phyloP scores from a whole-genome alignment of 805 yeast genomes.

The Starmerella floris region DNA sequence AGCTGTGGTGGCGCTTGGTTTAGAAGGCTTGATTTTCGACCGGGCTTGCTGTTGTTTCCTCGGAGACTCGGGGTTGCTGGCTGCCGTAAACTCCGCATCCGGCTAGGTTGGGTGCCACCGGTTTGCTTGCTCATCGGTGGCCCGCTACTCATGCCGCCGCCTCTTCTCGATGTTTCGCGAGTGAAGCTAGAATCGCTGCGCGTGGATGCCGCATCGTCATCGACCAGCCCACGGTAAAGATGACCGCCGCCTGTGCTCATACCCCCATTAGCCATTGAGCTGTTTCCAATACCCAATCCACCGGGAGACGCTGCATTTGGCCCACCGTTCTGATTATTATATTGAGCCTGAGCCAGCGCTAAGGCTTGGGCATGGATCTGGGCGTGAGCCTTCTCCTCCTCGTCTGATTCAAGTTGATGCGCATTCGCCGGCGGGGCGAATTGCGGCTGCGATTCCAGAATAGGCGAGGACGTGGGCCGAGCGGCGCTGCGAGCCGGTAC shows the following conservation, averaged over 20 bases:
- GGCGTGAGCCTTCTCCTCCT: conserved; percentile 2
- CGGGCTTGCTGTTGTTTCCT: background rate
- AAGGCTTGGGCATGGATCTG: conserved; percentile 10
- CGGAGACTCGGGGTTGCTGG: conserved; percentile 9
- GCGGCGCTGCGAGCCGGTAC: conserved; percentile 10
- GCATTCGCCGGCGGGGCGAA: background rate
- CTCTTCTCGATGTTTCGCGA: conserved; percentile 10
- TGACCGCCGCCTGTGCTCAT: too few species aligned
- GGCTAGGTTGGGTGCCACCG: background rate
- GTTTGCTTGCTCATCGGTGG: too few species aligned
- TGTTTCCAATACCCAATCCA: too few species aligned
- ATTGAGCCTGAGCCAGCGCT: conserved; percentile 6
- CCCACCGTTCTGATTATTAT: background rate
- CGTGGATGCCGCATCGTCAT: conserved; percentile 17
- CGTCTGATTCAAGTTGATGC: background rate
- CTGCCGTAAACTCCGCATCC: conserved; percentile 12
- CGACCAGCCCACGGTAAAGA: conserved; percentile 12
- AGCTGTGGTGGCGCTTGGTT: conserved; percentile 10
- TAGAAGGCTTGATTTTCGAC: conserved; percentile 7
- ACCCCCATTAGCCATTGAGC: too few species aligned
- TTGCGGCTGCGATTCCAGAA: background rate
- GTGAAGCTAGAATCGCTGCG: conserved; percentile 18
- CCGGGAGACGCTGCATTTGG: too few species aligned
- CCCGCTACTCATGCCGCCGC: background rate
- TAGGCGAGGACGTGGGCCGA: background rate